phyloP scores from a whole-genome alignment of 176 grass and related monocot species.

The Oryza officinalis region DNA sequence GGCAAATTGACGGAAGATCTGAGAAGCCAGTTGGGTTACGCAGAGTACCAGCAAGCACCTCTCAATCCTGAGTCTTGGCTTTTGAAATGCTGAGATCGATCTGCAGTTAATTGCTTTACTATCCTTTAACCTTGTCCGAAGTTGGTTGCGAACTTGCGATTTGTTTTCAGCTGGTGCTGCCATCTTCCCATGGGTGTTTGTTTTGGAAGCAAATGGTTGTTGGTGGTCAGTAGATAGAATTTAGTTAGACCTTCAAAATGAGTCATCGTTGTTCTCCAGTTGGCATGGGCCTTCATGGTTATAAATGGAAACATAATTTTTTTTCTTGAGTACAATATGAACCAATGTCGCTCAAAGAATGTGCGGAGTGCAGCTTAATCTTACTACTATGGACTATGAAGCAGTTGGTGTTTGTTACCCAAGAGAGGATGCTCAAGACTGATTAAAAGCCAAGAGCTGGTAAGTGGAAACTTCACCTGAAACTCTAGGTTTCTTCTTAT shows the following conservation, averaged over 20 bases:
- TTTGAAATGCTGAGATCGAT: slow-evolving; percentile 51
- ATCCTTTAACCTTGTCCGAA: slow-evolving; percentile 43
- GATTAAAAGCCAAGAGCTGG: background rate
- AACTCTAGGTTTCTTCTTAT: background rate
- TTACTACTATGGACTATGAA: background rate
- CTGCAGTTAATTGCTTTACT: slow-evolving; percentile 33
- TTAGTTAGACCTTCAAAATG: slow-evolving; percentile 26
- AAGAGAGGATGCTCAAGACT: background rate
- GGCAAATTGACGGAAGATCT: slow-evolving; percentile 46
- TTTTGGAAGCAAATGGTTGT: slow-evolving; percentile 13
- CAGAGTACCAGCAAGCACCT: slow-evolving; percentile 10
- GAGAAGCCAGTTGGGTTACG: slow-evolving; percentile 46
- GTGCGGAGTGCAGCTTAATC: background rate
- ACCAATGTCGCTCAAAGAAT: slow-evolving; percentile 14
- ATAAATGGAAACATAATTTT: slow-evolving; percentile 34
- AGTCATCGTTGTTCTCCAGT: slow-evolving; percentile 27
- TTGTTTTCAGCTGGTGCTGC: slow-evolving; percentile 18
- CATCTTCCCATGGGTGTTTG: slow-evolving; percentile 21
- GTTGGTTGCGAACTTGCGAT: slow-evolving; percentile 22
- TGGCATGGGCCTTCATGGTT: slow-evolving; percentile 33
- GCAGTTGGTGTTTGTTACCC: background rate
- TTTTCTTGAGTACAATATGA: slow-evolving; percentile 26
- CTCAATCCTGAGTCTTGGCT: slow-evolving; percentile 22
- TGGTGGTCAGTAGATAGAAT: slow-evolving; percentile 29
- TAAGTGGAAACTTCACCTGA: background rate